These are phyloP conservation scores for Combretum micranthum DNA, from an alignment of 345 rosid genomes.

Conservation along the genomic window DNA sequence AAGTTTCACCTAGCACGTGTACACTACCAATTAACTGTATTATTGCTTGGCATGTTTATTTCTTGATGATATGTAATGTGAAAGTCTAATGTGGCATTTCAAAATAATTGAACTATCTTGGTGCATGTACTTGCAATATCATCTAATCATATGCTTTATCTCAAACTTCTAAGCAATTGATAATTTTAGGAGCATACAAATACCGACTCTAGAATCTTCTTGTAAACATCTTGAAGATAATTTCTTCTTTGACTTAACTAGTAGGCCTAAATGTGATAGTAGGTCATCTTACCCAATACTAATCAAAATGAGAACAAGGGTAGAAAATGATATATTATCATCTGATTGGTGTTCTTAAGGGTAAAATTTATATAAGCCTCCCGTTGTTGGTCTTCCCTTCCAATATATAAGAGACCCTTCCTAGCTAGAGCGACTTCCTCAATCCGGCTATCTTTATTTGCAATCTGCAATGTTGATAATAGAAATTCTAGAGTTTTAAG, in stretches of 20 bases:
- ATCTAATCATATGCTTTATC: too few relatives aligned
- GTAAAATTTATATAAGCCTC: constrained; percentile 87
- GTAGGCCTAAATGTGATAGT: constrained; percentile 70
- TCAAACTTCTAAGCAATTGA: too few relatives aligned
- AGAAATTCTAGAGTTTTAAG: constrained; percentile 83
- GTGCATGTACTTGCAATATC: too few relatives aligned
- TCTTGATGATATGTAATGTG: too few relatives aligned
- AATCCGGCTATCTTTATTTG: constrained; percentile 94
- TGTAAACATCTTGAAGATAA: constrained; percentile 32
- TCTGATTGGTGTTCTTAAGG: constrained; percentile 84
- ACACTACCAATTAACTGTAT: too few relatives aligned
- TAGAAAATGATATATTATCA: constrained; percentile 82
- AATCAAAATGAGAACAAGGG: constrained; percentile 86
- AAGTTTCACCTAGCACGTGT: too few relatives aligned
- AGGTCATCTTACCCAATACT: constrained; percentile 80
- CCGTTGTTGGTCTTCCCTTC: constrained; percentile 75
- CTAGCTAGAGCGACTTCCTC: constrained; percentile 88
- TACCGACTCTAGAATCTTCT: constrained; percentile 72
- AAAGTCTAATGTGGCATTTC: too few relatives aligned
- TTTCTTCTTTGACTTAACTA: constrained; percentile 60
- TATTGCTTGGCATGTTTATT: too few relatives aligned
- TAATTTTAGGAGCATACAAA: constrained; percentile 76
- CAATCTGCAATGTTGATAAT: constrained; percentile 90
- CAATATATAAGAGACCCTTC: constrained; percentile 80
- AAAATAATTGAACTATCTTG: too few relatives aligned